phyloP scores from a whole-genome alignment of 768 basidiomycete species.

The Trichaptum fuscoviolaceum region DNA sequence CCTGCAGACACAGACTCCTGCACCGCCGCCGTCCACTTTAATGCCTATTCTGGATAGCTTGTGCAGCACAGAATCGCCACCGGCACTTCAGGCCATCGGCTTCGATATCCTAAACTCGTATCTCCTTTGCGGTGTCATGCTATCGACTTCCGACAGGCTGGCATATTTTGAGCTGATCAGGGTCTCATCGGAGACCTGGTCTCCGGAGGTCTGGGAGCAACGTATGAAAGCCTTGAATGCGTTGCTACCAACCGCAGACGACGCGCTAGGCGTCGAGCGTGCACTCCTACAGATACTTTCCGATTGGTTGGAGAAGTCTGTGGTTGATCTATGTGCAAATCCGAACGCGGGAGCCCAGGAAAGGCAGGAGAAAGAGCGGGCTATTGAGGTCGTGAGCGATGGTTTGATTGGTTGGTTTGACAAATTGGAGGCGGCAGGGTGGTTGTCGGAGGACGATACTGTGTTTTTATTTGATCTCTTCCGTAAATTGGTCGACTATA shows the following conservation, averaged over 20 bases:
- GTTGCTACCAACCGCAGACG: slow-evolving; percentile 54
- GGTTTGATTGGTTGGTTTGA: slow-evolving; percentile 51
- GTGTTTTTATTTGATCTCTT: slow-evolving; percentile 57
- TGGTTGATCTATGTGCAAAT: slow-evolving; percentile 38
- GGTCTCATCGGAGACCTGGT: slow-evolving; percentile 44
- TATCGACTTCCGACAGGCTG: slow-evolving; percentile 53
- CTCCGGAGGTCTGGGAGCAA: slow-evolving; percentile 63
- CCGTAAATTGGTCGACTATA: slow-evolving; percentile 49
- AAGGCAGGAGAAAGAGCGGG: slow-evolving; percentile 55
- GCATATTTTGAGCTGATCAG: slow-evolving; percentile 63
- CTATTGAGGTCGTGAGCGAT: slow-evolving; percentile 52
- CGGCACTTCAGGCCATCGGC: slow-evolving; percentile 58
- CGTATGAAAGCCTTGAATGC: slow-evolving; percentile 63
- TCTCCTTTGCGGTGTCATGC: slow-evolving; percentile 47
- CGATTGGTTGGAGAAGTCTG: slow-evolving; percentile 63
- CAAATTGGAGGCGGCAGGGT: slow-evolving; percentile 47
- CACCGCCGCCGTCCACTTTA: slow-evolving; percentile 48
- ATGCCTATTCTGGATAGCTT: slow-evolving; percentile 57
- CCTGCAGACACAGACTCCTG: slow-evolving; percentile 47
- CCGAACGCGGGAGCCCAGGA: slow-evolving; percentile 36
- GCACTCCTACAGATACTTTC: slow-evolving; percentile 50
- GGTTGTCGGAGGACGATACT: slow-evolving; percentile 56
- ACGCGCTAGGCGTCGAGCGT: slow-evolving; percentile 61
- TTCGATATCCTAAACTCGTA: slow-evolving; percentile 70
- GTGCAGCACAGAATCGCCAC: slow-evolving; percentile 49